Evolutionary conservation across 345 rosid species (phyloP), one percentile per base, ranked within the genome.

Genomic region (Lumnitzera littorea): DNA sequence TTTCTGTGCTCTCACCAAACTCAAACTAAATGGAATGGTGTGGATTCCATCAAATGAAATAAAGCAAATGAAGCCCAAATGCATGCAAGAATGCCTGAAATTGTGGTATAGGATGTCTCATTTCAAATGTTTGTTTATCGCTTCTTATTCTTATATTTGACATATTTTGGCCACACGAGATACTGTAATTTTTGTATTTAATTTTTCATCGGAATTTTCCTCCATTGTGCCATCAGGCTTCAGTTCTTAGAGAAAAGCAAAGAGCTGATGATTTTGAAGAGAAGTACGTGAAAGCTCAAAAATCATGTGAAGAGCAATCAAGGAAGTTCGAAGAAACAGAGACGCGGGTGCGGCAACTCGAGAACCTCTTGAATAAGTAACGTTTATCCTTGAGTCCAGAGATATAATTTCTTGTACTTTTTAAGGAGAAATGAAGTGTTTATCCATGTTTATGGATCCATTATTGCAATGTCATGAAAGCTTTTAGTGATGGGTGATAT

Each of bases 281-380:
- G 68, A 80, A 76, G 75, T 82, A 74, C 59, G 63, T 75, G 56
- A 89, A 89, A 78, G 82, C 81, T 52, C 73, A 72, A 57, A 82
- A 76, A 76, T 62, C 81, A 67, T 79, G 87, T 66, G 96, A 87
- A 76, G 81, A 69, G 69, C 79, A 88, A 68, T 81, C 74, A 15
- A 70, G 70, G 76, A 87, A 89, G 70, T 69, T 92, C 61, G 82
- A 78, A 74, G 96, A 89, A 73, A 80, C 96, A 31, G 89, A 89
- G 67, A 76, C 63, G 70, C 78, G 86, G 75, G 94, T 92, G 36
- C 69, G 71, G 65, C 89, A 78, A 67, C 86, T 92, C 65, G 89
- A 92, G 50, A 86, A 79, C 67, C 84, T 90, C 55, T 68, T 92
- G 76, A 89, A 81, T 78, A 87, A 94, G 96, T 89, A 84, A 75